A percentile compares a stretch with the other conserved stretches of the same genome.
These are phyloP conservation scores for Fistulinella prunicolor DNA, from an alignment of 768 basidiomycete genomes.

Conservation along the genomic window DNA sequence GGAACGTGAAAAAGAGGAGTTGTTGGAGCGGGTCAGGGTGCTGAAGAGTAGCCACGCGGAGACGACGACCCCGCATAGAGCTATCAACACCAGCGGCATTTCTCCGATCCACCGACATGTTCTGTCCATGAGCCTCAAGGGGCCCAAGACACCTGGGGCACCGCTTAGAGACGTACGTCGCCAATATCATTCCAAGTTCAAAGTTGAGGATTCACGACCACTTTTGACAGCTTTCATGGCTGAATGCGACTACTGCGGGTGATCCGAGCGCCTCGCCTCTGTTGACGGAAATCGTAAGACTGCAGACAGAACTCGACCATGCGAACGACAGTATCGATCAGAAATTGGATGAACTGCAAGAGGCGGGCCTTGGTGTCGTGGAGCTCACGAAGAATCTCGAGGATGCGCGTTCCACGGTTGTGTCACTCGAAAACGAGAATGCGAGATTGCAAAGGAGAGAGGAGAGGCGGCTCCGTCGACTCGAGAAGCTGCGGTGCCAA, in stretches of 20 bases:
- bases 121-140: constrained; percentile 61
- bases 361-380: constrained; percentile 73
- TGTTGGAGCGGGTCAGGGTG: constrained; percentile 66
- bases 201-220: constrained; percentile 10
- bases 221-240: constrained; percentile 61
- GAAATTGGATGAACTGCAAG: constrained; percentile 82
- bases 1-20: constrained; percentile 72
- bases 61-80: constrained; percentile 55
- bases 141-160: constrained; percentile 75
- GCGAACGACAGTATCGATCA: constrained; percentile 88
- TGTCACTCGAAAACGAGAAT: constrained; percentile 63
- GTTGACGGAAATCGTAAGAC: constrained; percentile 65
- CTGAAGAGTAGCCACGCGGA: constrained; percentile 52
- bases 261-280: constrained; percentile 61
- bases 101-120: constrained; percentile 79
- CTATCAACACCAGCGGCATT: constrained; percentile 54
- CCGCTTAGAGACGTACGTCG: constrained; percentile 70
- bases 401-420: constrained; percentile 61
- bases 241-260: constrained; percentile 52
- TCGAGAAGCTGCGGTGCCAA: constrained; percentile 62
- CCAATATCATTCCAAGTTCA: neutral
- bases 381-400: constrained; percentile 67
- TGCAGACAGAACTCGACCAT: constrained; percentile 71
- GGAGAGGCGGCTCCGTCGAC: constrained; percentile 59
- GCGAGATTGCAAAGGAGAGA: constrained; percentile 63